These are phyloP conservation scores for Aspergillus taichungensis DNA, from an alignment of 495 filamentous ascomycete genomes.

Conservation along the genomic window DNA sequence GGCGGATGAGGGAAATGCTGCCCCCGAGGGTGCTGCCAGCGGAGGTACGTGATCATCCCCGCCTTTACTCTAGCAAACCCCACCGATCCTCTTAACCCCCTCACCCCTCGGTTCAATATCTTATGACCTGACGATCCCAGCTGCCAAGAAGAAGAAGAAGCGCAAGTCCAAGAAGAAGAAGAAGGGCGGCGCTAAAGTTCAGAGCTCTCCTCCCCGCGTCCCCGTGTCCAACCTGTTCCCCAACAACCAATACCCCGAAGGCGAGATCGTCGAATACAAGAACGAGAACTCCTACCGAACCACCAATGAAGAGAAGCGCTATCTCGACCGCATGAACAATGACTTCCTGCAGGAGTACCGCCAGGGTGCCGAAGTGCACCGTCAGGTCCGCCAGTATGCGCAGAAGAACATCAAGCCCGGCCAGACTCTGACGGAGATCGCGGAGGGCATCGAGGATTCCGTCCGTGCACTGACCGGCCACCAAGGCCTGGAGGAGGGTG, in stretches of 20 bases:
- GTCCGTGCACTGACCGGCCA: slow-evolving; percentile 74
- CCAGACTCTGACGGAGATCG: slow-evolving; percentile 69
- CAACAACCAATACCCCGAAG: slow-evolving; percentile 63
- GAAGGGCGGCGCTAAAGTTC: slow-evolving; percentile 53
- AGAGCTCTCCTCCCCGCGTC: slow-evolving; percentile 71
- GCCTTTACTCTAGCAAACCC: too few species aligned
- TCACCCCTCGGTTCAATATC: background rate
- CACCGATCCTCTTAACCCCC: slow-evolving; percentile 4
- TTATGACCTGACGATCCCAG: slow-evolving; percentile 9
- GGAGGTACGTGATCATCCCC: slow-evolving; percentile 27
- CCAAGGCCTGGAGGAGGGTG: slow-evolving; percentile 68
- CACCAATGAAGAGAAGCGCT: slow-evolving; percentile 80
- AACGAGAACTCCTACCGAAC: slow-evolving; percentile 76
- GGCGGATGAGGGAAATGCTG: slow-evolving; percentile 40
- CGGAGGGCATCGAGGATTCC: slow-evolving; percentile 76
- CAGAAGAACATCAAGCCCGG: slow-evolving; percentile 77
- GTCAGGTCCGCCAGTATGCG: slow-evolving; percentile 78
- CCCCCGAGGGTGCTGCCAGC: slow-evolving; percentile 29
- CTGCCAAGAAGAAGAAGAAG: slow-evolving; percentile 74
- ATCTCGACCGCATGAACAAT: slow-evolving; percentile 72
- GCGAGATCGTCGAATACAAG: slow-evolving; percentile 68
- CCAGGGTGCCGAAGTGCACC: slow-evolving; percentile 78
- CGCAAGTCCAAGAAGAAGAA: slow-evolving; percentile 70
- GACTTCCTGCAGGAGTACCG: slow-evolving; percentile 83
- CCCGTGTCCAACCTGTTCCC: slow-evolving; percentile 69